Evolutionary conservation across 306 rosid genomes (phyloP), one percentile per base, ranked within the genome.

Genomic region (Hippophae tibetana): DNA sequence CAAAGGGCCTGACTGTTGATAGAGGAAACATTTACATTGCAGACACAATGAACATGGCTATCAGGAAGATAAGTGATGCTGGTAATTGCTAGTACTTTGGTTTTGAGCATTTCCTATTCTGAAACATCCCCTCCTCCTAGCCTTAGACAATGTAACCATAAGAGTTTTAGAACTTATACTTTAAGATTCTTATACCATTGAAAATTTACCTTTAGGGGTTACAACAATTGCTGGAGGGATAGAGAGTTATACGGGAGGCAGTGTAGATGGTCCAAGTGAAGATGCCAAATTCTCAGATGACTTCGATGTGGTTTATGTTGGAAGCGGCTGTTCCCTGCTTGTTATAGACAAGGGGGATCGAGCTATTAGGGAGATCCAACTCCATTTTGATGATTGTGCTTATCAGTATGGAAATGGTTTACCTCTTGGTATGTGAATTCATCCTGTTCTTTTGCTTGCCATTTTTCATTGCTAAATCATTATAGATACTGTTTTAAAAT

Each of bases 181-280:
- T 3, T 25, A 25, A 55, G 14, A 49, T 1, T 12, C 1, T 61
- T 69, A 31, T 64, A 40, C 38, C 38, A 31, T 31, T 31, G 38
- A 31, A 31, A 31, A 31, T 78, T 54, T 51, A 38, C 76, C 47
- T 54, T 65, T 62, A 89, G 97, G 97, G 67, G 87, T 89, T 58
- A 49, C 97, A 43, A 86, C 97, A 31, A 89, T 89, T 76, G 97
- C 97, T 4, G 97, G 97, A 64, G 97, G 97, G 57, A 89, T 74
- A 80, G 71, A 65, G 79, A 81, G 84, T 61, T 87, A 83, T 8
- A 93, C 87, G 42, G 93, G 89, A 42, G 75, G 86, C 58, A 93
- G 86, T 53, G 89, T 82, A 14, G 97, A 89, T 74, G 97, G 97
- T 62, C 93, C 97, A 47, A 86, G 97, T 74, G 93, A 76, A 71